Base-by-base conservation (phyloP, 1,284 basidiomycete genomes). In the Taiwanofungus camphoratus region DNA sequence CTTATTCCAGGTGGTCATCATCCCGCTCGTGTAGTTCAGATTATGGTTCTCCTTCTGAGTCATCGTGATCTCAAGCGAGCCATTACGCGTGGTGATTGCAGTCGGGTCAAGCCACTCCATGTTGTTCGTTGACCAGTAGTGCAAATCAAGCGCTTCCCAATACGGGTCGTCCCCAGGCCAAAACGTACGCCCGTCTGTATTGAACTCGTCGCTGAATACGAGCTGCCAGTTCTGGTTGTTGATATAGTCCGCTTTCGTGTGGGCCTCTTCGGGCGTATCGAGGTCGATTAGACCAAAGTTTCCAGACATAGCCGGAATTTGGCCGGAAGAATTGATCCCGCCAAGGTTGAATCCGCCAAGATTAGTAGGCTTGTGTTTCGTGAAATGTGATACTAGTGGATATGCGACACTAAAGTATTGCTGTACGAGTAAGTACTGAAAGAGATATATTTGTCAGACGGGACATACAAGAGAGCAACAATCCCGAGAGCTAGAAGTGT, bases 141-240 rank as follows among this genome's bases (percentile, higher is more conserved):
- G 78, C 26, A 86, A 61, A 54, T 87, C 78, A 4, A 74, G 73
- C 1, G 82, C 82, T 54, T 84, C 81, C 82, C 82, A 86, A 56
- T 76, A 79, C 7, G 78, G 71, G 48, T 80, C 77, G 42, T 78
- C 74, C 26, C 70, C 63, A 29, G 76, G 71, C 63, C 86, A 93
- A 63, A 95, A 95, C 0, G 85, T 77, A 23, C 92, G 76, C 2
- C 78, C 87, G 8, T 87, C 82, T 15, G 67, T 67, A 46, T 95
- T 82, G 64, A 96, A 96, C 67, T 95, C 93, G 63, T 95, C 92
- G 37, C 86, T 91, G 60, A 88, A 94, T 2, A 92, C 81, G 6
- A 95, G 71, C 42, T 82, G 76, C 67, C 69, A 69, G 18, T 71
- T 60, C 11, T 68, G 58, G 2, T 67, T 62, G 5, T 80, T 74